Conservation (phyloP, 495 filamentous ascomycete species). For the Cryomyces minteri region DNA sequence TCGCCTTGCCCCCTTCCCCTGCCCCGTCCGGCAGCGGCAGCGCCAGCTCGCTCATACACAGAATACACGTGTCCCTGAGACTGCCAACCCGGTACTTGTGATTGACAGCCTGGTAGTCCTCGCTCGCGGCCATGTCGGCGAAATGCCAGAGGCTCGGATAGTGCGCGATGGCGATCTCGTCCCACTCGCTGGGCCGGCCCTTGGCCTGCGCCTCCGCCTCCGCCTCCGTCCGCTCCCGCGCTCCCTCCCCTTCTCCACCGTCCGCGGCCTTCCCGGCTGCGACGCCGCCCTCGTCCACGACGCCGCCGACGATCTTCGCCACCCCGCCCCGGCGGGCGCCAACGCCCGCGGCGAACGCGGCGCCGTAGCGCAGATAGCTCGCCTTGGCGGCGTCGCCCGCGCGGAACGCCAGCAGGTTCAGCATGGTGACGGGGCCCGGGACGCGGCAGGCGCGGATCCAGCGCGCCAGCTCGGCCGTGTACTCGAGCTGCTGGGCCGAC, state of each 20-base stretch:
- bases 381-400: constrained; percentile 27
- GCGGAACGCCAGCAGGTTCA: constrained; percentile 48
- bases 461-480: constrained; percentile 27
- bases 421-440: constrained; percentile 33
- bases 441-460: constrained; percentile 24
- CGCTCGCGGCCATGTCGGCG: constrained; percentile 40
- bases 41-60: constrained; percentile 40
- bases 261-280: too few species aligned
- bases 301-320: constrained; percentile 45
- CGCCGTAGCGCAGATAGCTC: constrained; percentile 38
- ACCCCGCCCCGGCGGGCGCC: constrained; percentile 34
- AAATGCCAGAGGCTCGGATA: constrained; percentile 47
- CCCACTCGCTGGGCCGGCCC: constrained; percentile 18
- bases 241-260: constrained; percentile 14
- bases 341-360: constrained; percentile 32
- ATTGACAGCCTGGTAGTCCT: constrained; percentile 48
- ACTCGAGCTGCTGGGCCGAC: constrained; percentile 34
- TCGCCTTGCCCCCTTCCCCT: constrained; percentile 5
- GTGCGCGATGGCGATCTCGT: constrained; percentile 46
- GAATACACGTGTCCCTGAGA: constrained; percentile 43
- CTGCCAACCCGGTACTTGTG: constrained; percentile 31
- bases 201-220: constrained; percentile 8
- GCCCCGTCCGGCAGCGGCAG: too few species aligned
- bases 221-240: too few species aligned
- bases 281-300: constrained; percentile 25